Evolutionary conservation across 306 rosid genomes (phyloP).

Genomic region (Quercus suber): DNA sequence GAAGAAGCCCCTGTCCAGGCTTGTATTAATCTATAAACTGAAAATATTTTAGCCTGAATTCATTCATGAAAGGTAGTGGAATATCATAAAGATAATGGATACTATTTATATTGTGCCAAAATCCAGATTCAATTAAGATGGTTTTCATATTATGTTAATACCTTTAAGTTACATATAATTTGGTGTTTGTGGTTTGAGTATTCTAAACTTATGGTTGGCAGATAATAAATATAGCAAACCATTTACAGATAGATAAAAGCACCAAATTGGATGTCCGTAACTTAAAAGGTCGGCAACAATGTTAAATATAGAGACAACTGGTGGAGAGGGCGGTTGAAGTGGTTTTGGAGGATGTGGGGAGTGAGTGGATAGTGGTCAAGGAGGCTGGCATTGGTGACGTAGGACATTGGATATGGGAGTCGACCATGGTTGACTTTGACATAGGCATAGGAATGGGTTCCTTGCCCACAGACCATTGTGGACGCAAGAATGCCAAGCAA

Average conservation of each 20-base stretch:
- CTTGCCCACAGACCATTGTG: constrained; percentile 71
- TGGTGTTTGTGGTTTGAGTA: not conserved
- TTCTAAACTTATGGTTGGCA: not conserved
- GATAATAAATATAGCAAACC: not conserved
- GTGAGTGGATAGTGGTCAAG: too few species aligned
- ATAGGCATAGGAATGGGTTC: constrained; percentile 88
- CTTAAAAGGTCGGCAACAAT: not conserved
- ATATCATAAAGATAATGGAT: not conserved
- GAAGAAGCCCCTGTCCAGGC: too few species aligned
- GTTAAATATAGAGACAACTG: not conserved
- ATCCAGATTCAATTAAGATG: not conserved
- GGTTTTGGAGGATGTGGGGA: too few species aligned
- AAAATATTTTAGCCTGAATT: not conserved
- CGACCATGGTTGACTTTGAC: constrained; percentile 72
- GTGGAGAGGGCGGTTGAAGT: too few species aligned
- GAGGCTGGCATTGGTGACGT: too few species aligned
- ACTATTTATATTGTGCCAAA: not conserved
- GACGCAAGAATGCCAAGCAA: too few species aligned
- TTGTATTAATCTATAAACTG: not conserved
- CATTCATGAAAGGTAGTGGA: not conserved
- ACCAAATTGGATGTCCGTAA: not conserved
- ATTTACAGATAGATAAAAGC: not conserved
- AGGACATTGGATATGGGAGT: not conserved
- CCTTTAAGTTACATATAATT: not conserved
- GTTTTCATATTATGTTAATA: not conserved